Percentiles rank a stretch among this genome's conserved stretches.
These are phyloP conservation scores for Mortierella sp. DNA, from an alignment of 371 early-diverging fungal species.

Conservation along the genomic window DNA sequence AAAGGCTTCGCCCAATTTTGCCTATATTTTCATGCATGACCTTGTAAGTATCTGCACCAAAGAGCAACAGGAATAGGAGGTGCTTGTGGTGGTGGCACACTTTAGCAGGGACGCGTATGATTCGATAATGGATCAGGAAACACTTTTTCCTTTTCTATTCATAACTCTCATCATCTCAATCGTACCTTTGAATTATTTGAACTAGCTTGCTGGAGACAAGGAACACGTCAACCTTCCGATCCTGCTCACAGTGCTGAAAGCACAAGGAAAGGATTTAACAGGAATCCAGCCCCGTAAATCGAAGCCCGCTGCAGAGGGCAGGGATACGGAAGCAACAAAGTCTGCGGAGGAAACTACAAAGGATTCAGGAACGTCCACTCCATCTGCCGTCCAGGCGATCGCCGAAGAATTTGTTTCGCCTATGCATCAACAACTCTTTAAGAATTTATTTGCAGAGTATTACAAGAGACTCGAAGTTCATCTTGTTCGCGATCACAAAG, in stretches of 20 bases:
- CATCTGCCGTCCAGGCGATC: constrained; percentile 41
- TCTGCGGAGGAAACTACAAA: constrained; percentile 10
- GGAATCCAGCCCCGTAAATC: constrained; percentile 64
- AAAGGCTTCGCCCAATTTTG: constrained; percentile 45
- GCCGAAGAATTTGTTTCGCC: constrained; percentile 54
- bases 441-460: constrained; percentile 72
- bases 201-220: constrained; percentile 61
- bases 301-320: constrained; percentile 58
- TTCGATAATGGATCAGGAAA: constrained; percentile 9
- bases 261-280: constrained; percentile 67
- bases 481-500: constrained; percentile 78
- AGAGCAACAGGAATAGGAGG: neutral
- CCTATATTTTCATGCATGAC: constrained; percentile 51
- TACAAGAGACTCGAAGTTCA: constrained; percentile 71
- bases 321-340: constrained; percentile 48
- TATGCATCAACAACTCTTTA: constrained; percentile 65
- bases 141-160: constrained; percentile 1
- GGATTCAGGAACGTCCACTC: constrained; percentile 9
- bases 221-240: constrained; percentile 80
- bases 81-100: too few species aligned
- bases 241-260: constrained; percentile 81
- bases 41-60: constrained; percentile 35
- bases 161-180: neutral
- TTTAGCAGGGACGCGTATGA: neutral
- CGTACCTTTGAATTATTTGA: neutral